Percentiles rank a stretch among this genome's conserved stretches.
These are phyloP conservation scores for Alternaria ventricosa DNA, from an alignment of 2,329 filamentous ascomycete species.

Conservation along the genomic window DNA sequence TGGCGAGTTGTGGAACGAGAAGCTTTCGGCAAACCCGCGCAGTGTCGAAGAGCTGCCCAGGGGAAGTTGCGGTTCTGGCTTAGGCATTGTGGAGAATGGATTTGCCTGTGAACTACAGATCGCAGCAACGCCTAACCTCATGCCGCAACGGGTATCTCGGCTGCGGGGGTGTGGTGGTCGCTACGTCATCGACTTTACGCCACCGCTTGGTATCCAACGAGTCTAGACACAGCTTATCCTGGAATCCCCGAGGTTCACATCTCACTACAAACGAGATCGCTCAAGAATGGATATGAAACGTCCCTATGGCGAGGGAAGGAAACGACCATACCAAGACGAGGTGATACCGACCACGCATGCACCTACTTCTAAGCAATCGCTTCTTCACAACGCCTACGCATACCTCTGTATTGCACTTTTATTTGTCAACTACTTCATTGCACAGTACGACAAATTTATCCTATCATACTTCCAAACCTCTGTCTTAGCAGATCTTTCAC, in stretches of 20 bases:
- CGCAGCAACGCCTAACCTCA: background rate
- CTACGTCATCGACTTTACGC: background rate
- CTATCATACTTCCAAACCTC: background rate
- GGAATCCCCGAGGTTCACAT: background rate
- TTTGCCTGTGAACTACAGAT: background rate
- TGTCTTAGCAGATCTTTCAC: background rate
- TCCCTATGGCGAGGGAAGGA: background rate
- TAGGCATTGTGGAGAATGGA: background rate
- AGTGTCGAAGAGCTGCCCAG: background rate
- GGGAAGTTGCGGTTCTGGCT: background rate
- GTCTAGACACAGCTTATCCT: background rate
- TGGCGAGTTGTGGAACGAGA: background rate
- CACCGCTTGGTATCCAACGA: background rate
- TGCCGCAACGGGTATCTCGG: background rate
- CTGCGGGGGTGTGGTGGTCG: background rate
- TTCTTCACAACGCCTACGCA: background rate
- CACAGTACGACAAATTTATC: background rate
- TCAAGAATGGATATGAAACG: background rate
- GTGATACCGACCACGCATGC: background rate
- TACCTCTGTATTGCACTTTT: background rate
- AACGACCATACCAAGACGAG: background rate
- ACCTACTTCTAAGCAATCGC: background rate
- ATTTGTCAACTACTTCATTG: background rate
- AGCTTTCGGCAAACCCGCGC: background rate
- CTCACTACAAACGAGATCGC: background rate